phyloP scores from a whole-genome alignment of 2,329 filamentous ascomycete genomes.

The Pleurostoma richardsiae region DNA sequence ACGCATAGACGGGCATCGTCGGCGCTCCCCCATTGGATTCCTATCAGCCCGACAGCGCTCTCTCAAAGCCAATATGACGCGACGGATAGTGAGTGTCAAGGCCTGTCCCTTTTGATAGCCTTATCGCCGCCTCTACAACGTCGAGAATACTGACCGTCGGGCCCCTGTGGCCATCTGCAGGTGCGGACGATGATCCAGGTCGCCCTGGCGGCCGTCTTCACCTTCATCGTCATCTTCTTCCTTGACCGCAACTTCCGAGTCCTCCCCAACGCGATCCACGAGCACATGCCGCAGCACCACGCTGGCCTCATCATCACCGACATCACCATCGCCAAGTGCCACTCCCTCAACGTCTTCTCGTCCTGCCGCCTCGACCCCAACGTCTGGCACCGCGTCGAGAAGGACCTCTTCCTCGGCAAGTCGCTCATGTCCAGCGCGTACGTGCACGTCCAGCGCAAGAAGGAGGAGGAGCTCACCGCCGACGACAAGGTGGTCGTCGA shows the following conservation, averaged over 20 bases:
- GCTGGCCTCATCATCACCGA: conserved; percentile 82
- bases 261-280: conserved; percentile 79
- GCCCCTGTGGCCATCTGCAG: conserved; percentile 21
- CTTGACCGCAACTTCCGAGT: conserved; percentile 87
- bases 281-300: conserved; percentile 80
- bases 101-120: too few species aligned
- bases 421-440: conserved; percentile 74
- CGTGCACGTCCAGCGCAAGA: conserved; percentile 76
- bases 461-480: conserved; percentile 72
- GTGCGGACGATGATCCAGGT: conserved; percentile 73
- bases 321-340: conserved; percentile 73
- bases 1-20: too few species aligned
- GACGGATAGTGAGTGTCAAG: too few species aligned
- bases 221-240: conserved; percentile 69
- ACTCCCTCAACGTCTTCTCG: conserved; percentile 66
- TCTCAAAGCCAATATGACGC: too few species aligned
- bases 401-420: conserved; percentile 77
- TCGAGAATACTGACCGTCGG: too few species aligned
- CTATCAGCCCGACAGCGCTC: too few species aligned
- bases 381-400: conserved; percentile 78
- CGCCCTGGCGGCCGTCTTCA: conserved; percentile 56
- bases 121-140: too few species aligned
- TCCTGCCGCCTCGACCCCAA: conserved; percentile 69
- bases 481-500: conserved; percentile 78
- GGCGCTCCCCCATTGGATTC: too few species aligned